A percentile compares a stretch with the other conserved stretches of the same genome.
Conservation (phyloP, 2,329 filamentous ascomycete species). For the Stromatinia cepivora region DNA sequence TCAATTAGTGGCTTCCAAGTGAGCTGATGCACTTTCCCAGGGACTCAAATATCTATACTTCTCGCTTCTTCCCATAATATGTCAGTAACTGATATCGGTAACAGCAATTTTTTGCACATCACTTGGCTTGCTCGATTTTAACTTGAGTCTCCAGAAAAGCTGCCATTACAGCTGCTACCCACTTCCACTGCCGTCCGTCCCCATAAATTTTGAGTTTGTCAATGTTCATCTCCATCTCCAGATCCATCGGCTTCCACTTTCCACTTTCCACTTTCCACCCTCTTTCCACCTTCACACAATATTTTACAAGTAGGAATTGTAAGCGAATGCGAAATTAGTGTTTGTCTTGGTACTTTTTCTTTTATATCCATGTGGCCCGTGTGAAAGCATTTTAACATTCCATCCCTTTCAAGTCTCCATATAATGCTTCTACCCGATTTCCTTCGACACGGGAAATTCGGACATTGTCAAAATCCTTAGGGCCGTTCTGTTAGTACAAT, state of each 20-base stretch:
- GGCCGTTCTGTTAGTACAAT: neutral
- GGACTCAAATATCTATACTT: neutral
- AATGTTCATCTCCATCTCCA: neutral
- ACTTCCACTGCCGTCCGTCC: slow-evolving; percentile 8
- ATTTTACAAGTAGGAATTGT: neutral
- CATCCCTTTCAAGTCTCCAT: slow-evolving; percentile 10
- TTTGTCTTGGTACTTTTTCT: neutral
- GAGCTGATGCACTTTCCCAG: neutral
- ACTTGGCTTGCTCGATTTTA: neutral
- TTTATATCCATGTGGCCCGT: neutral
- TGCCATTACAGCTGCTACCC: neutral
- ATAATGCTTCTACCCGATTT: slow-evolving; percentile 9
- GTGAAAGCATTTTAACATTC: neutral
- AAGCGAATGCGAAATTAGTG: slow-evolving; percentile 23
- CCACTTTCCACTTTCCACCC: neutral
- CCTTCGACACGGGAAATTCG: neutral
- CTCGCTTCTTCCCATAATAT: no score
- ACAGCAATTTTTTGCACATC: neutral
- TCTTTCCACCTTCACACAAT: neutral
- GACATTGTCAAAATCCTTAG: neutral
- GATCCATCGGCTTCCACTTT: neutral
- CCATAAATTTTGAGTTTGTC: slow-evolving; percentile 1
- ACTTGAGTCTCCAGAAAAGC: neutral
- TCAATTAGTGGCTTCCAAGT: slow-evolving; percentile 2
- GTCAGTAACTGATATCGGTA: no score